Evolutionary conservation across 176 grass and related monocot species (phyloP), one percentile per base, ranked within the genome.

Genomic region (Typha latifolia): DNA sequence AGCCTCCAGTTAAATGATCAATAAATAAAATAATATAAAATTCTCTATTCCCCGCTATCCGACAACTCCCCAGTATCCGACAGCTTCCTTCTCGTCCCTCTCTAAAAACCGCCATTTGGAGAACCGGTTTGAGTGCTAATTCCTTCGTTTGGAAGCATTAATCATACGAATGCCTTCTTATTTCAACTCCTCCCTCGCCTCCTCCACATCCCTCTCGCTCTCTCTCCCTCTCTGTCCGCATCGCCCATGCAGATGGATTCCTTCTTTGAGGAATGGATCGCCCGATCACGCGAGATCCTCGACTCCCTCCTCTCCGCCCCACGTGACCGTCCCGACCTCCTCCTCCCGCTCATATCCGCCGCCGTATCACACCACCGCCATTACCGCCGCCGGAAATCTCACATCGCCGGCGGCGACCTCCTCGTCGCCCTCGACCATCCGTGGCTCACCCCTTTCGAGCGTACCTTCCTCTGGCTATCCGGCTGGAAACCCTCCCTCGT

Each of bases 391-490:
- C 32, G 32, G 32, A 34, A 34, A 34, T 34, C 32, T 5, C 32
- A 34, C 4, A 3, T 34, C 32, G 32, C 32, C 0, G 32, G 32
- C 5, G 10, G 85, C 70, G 34, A 95, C 82, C 72, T 87, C 86
- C 67, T 75, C 76, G 9, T 95, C 90, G 2, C 51, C 48, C 34
- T 20, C 19, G 43, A 95, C 59, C 31, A 66, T 57, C 62, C 68
- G 29, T 95, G 90, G 19, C 32, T 95, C 78, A 5, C 82, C 69
- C 50, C 27, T 74, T 14, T 66, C 47, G 15, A 90, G 61, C 75
- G 86, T 71, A 84, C 84, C 75, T 95, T 95, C 77, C 84, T 90
- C 29, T 95, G 86, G 86, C 67, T 88, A 22, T 85, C 82, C 62
- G 90, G 84, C 0, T 95, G 86, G 83, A 80, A 81, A 66, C 90